Base-by-base conservation (phyloP, 176 grass and related monocot genomes). In the Phragmites australis region DNA sequence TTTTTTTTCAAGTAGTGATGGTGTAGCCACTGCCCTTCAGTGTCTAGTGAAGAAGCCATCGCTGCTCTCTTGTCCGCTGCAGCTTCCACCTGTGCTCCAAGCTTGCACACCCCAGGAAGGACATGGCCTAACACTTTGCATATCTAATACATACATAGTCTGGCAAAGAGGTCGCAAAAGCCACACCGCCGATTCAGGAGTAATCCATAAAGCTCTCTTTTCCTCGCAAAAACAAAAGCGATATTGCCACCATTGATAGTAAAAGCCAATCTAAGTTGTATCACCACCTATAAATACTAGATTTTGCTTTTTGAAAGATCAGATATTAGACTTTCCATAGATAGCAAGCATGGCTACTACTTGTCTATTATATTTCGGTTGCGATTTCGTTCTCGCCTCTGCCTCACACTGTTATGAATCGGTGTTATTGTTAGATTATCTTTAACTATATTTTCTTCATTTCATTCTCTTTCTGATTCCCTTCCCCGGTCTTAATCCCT, bases 1-100 rank as follows among this genome's bases (percentile, higher is more conserved):
- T n/a, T n/a, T n/a, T n/a, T n/a, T n/a, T n/a, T n/a, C n/a, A n/a
- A n/a, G n/a, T n/a, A n/a, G n/a, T n/a, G n/a, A n/a, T 77, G 50
- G 26, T 80, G 77, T 85, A 84, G 9, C 83, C 82, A 19, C 87
- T 42, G 45, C 45, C 53, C 88, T 80, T 95, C 89, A 19, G 86
- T 22, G 78, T 86, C 83, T 26, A 82, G 65, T 23, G 72, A 67
- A 17, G 68, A 60, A 21, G 68, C 86, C 86, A 80, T 80, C 84
- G 82, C 81, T 67, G 11, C 59, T 23, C 34, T 54, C 34, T 71
- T 51, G 29, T 17, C 37, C 17, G 8, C 25, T 34, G 2, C 55
- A 31, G 0, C 40, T 69, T 56, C 44, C 30, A 22, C 9, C 16
- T 32, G 57, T 34, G 57, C 43, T 68, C 1, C 1, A 18, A 53